Base-by-base conservation (phyloP, 148 eudicot genomes). In the Rhododendron williamsianum region DNA sequence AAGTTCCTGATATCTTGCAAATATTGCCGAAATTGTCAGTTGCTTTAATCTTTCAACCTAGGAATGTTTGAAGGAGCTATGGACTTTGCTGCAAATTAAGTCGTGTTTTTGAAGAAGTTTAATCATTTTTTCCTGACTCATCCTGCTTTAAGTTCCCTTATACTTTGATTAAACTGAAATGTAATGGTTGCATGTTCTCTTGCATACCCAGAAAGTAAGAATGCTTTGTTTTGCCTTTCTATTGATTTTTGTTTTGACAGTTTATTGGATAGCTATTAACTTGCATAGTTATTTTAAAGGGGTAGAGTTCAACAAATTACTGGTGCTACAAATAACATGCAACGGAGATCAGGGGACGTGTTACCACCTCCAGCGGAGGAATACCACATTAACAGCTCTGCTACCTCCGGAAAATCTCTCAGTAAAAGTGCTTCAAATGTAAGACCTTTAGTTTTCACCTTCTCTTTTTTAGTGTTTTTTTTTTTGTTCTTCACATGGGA, bases 321-420 rank as follows among this genome's bases (percentile, higher is more conserved):
- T 65, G 91, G 93, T 76, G 86, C 91, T 81, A 86, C 91, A 84
- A 89, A 86, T 86, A 91, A 80, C 81, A 83, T 76, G 83, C 95
- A 92, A 90, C 86, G 92, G 76, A 91, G 92, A 46, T 81, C 93
- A 4, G 96, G 96, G 48, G 91, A 84, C 88, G 88, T 90, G 11
- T 86, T 94, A 80, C 96, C 96, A 86, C 91, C 96, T 49, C 93
- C 96, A 81, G 90, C 91, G 36, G 96, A 92, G 84, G 96, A 92
- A 6, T 89, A 87, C 86, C 87, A 87, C 87, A 87, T 76, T 86
- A 87, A 88, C 82, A 89, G 93, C 90, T 88, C 89, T 33, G 65
- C 89, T 58, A 69, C 89, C 48, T 46, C 90, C 11, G 93, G 81
- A 77, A 92, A 91, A 87, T 88, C 91, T 84, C 41, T 76, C 51